Conservation (phyloP, 257 asterid species). For the Solanum etuberosum region DNA sequence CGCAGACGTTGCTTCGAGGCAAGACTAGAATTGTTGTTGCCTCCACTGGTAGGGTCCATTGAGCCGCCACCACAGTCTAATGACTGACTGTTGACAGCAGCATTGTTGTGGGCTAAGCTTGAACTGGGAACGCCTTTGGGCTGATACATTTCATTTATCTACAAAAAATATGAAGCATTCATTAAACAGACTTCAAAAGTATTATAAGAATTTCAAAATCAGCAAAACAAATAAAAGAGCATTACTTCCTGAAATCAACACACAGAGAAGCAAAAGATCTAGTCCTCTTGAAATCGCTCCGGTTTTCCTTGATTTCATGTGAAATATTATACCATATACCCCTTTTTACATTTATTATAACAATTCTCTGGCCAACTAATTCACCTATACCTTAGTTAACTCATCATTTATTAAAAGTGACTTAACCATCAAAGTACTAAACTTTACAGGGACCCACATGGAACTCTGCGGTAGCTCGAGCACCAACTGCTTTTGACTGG, state of each 20-base stretch:
- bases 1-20: conserved; percentile 95
- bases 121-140: conserved; percentile 9
- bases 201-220: not conserved
- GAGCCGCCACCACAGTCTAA: conserved; percentile 25
- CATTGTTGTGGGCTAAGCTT: conserved; percentile 28
- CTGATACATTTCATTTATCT: not conserved
- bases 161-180: not conserved
- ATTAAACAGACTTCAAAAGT: not conserved
- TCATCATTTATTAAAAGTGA: not conserved
- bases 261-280: not conserved
- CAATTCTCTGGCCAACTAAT: not conserved
- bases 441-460: not conserved
- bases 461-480: not conserved
- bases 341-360: not conserved
- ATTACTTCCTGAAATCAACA: not conserved
- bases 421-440: not conserved
- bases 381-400: not conserved
- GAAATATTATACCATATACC: not conserved
- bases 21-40: conserved; percentile 48
- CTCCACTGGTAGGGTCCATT: conserved; percentile 59
- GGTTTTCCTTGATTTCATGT: not conserved
- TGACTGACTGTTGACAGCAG: conserved; percentile 18
- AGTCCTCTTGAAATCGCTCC: not conserved
- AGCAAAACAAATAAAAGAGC: not conserved
- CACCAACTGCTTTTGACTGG: not conserved